Evolutionary conservation across 345 rosid genomes (phyloP).

Genomic region (Brassica incana): DNA sequence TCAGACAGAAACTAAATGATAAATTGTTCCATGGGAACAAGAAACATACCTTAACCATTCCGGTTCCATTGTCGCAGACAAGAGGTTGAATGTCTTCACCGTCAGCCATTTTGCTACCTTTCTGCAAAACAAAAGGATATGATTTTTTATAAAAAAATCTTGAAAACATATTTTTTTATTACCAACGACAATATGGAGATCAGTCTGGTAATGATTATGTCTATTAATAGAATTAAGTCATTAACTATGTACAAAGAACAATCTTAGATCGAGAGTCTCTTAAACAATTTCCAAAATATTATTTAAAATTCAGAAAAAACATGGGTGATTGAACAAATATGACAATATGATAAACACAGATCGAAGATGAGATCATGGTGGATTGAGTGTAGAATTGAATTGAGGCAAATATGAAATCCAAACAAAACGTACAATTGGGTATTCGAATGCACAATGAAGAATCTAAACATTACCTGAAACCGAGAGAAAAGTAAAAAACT

Average conservation of each 20-base stretch:
- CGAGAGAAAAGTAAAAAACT: not conserved
- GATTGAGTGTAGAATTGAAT: not conserved
- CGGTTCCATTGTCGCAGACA: not conserved
- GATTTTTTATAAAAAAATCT: not conserved
- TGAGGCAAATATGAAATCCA: not conserved
- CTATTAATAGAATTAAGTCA: not conserved
- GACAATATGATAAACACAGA: not conserved
- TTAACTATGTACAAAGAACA: not conserved
- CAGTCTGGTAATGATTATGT: not conserved
- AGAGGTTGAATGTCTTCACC: not conserved
- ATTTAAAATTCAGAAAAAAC: not conserved
- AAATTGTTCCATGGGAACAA: not conserved
- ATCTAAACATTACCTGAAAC: not conserved
- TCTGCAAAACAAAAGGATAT: not conserved
- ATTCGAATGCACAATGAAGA: not conserved
- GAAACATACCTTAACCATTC: not conserved
- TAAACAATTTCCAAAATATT: not conserved
- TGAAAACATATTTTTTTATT: not conserved
- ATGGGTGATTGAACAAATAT: not conserved
- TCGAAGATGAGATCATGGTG: not conserved
- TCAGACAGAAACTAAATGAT: not conserved
- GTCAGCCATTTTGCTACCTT: not conserved
- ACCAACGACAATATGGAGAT: not conserved
- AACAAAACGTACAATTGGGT: not conserved
- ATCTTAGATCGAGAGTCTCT: not conserved